Evolutionary conservation across 176 grass and related monocot genomes (phyloP).

Genomic region (Aechmea fasciata): DNA sequence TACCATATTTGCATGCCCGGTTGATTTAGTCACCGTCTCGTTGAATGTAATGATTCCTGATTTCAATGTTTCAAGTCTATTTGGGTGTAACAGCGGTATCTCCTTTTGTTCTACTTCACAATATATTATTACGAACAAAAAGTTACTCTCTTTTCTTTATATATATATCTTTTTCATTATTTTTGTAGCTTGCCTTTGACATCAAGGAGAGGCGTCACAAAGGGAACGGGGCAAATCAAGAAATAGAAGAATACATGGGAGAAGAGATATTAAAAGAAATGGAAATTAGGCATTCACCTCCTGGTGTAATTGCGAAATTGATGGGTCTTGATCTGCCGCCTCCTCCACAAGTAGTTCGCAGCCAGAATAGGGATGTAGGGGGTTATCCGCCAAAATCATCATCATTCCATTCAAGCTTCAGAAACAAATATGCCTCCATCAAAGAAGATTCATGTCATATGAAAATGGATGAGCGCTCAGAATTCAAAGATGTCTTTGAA

Average conservation of each 20-base stretch:
- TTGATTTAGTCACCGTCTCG: not conserved
- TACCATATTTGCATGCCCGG: not conserved
- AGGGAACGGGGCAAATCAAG: conserved; percentile 20
- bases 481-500: conserved; percentile 65
- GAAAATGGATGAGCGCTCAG: conserved; percentile 14
- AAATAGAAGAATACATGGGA: not conserved
- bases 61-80: no score
- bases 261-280: conserved; percentile 12
- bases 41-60: no score
- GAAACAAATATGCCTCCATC: not conserved
- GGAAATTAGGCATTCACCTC: conserved; percentile 21
- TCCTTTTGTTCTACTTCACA: no score
- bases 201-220: conserved; percentile 37
- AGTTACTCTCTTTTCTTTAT: not conserved
- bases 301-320: conserved; percentile 70
- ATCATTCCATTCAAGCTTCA: not conserved
- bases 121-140: no score
- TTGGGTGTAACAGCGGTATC: no score
- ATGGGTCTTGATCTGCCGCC: conserved; percentile 61
- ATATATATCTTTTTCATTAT: not conserved
- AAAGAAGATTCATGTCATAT: not conserved
- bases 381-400: not conserved
- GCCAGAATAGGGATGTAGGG: not conserved
- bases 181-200: conserved; percentile 28
- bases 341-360: conserved; percentile 19